Evolutionary conservation across 2,329 filamentous ascomycete species (phyloP), one percentile per base, ranked within the genome.

Genomic region (Fusarium nodosum): DNA sequence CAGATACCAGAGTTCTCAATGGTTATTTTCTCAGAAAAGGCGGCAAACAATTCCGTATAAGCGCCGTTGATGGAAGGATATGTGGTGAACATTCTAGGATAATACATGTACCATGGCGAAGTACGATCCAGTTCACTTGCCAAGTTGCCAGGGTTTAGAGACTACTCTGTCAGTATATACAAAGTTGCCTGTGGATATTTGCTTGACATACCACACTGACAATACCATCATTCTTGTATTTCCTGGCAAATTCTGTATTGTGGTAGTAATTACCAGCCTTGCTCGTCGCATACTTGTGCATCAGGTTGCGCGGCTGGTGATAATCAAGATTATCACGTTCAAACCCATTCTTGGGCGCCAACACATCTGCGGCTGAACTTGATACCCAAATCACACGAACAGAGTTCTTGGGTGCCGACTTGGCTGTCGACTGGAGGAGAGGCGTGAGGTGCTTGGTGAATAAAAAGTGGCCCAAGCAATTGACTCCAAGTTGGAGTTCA

Each of bases 11-110:
- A 74, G 24, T 79, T 78, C 34, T 81, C 80, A 3, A 77, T 46
- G 2, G 79, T 83, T 12, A 85, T 76, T 0, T 84, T 80, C 0
- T 79, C 77, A 0, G 82, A 81, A 46, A 84, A 74, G 0, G 78
- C 83, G 8, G 83, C 81, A 62, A 80, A 87, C 2, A 86, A 73
- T 70, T 84, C 80, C 0, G 84, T 85, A 63, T 84, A 85, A 0
- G 83, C 83, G 4, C 84, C 84, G 38, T 79, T 69, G n/a, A 78
- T 68, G 5, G 74, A 50, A 12, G 72, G 54, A 39, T 74, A 74
- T 11, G 68, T 72, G 1, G 71, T 66, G 6, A 70, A 22, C 8
- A 55, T 31, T 24, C 72, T 57, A 6, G 52, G 50, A 44, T 68
- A 68, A 50, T 74, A 74, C 16, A 74, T 24, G 55, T 60, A 71